phyloP scores from a whole-genome alignment of 2,329 filamentous ascomycete species.

The Penicillium sp. region DNA sequence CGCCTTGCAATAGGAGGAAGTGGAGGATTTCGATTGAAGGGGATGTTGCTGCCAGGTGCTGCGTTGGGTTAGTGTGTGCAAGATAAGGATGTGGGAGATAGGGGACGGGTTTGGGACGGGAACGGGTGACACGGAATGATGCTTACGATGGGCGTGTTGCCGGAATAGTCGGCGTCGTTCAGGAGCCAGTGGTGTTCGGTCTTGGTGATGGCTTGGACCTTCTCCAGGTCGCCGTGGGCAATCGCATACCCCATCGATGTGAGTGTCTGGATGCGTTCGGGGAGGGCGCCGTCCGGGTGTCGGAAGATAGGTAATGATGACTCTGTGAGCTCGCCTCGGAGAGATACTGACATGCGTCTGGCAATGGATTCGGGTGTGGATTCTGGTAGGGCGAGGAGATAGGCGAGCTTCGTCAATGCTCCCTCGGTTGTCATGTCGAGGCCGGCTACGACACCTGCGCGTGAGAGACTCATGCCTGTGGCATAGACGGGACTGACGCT shows the following conservation, averaged over 20 bases:
- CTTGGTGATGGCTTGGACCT: constrained; percentile 65
- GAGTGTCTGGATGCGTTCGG: constrained; percentile 62
- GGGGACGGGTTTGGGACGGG: neutral
- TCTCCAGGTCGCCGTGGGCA: constrained; percentile 64
- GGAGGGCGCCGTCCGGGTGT: constrained; percentile 63
- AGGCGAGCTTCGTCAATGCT: constrained; percentile 85
- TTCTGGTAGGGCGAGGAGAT: constrained; percentile 68
- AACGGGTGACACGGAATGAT: neutral
- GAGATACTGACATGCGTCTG: constrained; percentile 66
- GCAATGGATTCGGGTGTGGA: constrained; percentile 65
- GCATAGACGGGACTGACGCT: constrained; percentile 77
- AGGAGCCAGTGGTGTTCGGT: constrained; percentile 66
- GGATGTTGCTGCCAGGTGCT: constrained; percentile 57
- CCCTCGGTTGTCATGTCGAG: constrained; percentile 87
- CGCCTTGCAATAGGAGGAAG: constrained; percentile 55
- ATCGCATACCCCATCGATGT: constrained; percentile 78
- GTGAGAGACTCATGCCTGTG: constrained; percentile 71
- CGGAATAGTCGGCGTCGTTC: constrained; percentile 74
- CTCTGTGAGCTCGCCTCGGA: constrained; percentile 84
- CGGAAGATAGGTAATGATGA: constrained; percentile 69
- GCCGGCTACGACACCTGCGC: constrained; percentile 83
- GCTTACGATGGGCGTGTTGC: constrained; percentile 62
- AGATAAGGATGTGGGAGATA: neutral
- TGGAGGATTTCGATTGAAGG: constrained; percentile 55
- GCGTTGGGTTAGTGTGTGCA: neutral